Evolutionary conservation across 2,329 filamentous ascomycete species (phyloP), one percentile per base, ranked within the genome.

Genomic region (Clathrospora elynae): DNA sequence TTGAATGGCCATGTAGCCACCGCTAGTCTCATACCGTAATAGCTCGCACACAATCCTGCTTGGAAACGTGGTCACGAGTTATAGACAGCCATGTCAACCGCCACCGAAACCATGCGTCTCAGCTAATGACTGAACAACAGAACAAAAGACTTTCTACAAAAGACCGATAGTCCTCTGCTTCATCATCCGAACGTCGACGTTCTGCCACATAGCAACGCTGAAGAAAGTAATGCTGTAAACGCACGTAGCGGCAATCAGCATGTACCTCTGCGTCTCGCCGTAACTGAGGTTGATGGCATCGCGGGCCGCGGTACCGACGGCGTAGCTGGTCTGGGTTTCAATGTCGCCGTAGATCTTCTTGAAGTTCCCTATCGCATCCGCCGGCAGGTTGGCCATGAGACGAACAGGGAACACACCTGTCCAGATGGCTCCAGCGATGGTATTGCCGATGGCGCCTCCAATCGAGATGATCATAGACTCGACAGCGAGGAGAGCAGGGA

Each of bases 361-460:
- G 19, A 63, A 53, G 26, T 70, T 73, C 26, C 60, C 57, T 58
- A 74, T 68, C 17, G 57, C 63, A 2, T 67, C 64, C 1, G 72
- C 48, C 7, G 82, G 81, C 1, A 85, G 71, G 13, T 61, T 55
- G 2, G 35, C 41, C 28, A 45, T 55, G 10, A 86, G 72, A 8
- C 75, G 75, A 12, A 71, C 66, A 4, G 76, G 77, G 55, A 87
- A 80, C 1, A 78, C 76, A 46, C 78, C 75, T 0, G 78, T 81
- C 84, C 84, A 88, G 49, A 88, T 81, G 7, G 83, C 83, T 0
- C 77, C 78, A 1, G 84, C 78, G 33, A 87, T 76, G 6, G 83
- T 78, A n/a, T 51, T 62, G 0, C 70, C 70, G 18, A 72, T 64
- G 13, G 68, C 68, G 23, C 60, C 57, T 5, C 71, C 85, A 46